A percentile compares a stretch with the other conserved stretches of the same genome.
phyloP scores from a whole-genome alignment of 1,284 basidiomycete genomes.

The Tilletia setariae region DNA sequence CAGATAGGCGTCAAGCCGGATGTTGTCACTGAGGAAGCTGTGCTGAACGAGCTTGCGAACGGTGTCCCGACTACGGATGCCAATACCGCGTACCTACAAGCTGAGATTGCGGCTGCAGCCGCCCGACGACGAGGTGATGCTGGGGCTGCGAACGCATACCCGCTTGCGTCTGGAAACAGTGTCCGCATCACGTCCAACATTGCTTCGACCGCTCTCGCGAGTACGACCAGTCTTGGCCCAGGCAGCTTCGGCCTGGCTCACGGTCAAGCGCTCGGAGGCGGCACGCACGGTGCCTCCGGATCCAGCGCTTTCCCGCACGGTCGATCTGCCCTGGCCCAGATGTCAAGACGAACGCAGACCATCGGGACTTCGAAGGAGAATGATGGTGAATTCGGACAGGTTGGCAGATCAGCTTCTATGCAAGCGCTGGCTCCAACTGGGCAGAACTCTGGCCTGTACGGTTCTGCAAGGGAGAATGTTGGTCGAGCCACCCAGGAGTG shows the following conservation, averaged over 20 bases:
- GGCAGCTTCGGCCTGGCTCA: constrained; percentile 5
- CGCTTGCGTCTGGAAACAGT: constrained; percentile 65
- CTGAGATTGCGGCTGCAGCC: too few relatives aligned
- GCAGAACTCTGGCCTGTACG: too few relatives aligned
- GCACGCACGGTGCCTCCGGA: not conserved
- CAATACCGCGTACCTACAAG: too few relatives aligned
- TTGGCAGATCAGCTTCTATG: too few relatives aligned
- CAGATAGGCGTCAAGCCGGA: constrained; percentile 60
- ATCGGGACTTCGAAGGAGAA: not conserved
- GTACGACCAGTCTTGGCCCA: constrained; percentile 9
- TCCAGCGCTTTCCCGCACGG: not conserved
- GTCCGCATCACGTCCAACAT: constrained; percentile 84
- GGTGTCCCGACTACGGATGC: too few relatives aligned
- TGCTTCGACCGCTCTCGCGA: constrained; percentile 63
- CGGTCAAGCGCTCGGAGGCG: not conserved
- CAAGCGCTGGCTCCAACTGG: too few relatives aligned
- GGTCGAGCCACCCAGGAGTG: too few relatives aligned
- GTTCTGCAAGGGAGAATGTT: too few relatives aligned
- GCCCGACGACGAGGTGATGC: too few relatives aligned
- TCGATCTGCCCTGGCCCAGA: not conserved
- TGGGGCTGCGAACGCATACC: constrained; percentile 28
- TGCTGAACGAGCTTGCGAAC: not conserved
- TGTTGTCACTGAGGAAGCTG: not conserved
- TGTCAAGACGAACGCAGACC: not conserved
- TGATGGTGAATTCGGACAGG: too few relatives aligned